Evolutionary conservation across 73 alveolate species (phyloP).

Genomic region (Tetrahymena thermophila): DNA sequence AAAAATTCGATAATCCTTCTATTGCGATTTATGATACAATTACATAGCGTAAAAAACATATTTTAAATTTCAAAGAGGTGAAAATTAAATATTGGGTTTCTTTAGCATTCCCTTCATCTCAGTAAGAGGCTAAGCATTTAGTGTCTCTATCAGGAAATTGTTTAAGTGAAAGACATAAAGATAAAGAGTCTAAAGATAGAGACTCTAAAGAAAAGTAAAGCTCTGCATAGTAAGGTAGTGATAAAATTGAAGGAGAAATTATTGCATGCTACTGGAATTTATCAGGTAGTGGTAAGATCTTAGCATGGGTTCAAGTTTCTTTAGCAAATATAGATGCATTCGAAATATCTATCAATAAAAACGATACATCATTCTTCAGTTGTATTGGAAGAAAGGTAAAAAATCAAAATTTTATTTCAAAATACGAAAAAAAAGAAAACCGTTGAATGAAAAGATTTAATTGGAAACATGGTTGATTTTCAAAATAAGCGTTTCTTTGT

Average conservation of each 20-base stretch:
- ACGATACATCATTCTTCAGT: constrained; percentile 33
- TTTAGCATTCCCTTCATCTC: constrained; percentile 35
- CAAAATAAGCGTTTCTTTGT: too few relatives aligned
- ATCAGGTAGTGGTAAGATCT: neutral
- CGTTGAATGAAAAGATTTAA: neutral
- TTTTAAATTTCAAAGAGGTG: constrained; percentile 14
- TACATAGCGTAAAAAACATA: constrained; percentile 27
- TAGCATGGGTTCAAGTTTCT: neutral
- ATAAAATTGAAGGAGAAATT: neutral
- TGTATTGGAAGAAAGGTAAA: constrained; percentile 21
- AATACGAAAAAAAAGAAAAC: neutral
- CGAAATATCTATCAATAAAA: constrained; percentile 30
- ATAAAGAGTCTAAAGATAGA: neutral
- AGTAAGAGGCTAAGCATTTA: constrained; percentile 26
- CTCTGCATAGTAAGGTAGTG: neutral
- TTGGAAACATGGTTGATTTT: neutral
- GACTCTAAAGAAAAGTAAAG: neutral
- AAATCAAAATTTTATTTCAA: neutral
- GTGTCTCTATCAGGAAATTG: constrained; percentile 21
- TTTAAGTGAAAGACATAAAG: neutral
- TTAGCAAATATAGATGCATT: constrained; percentile 6
- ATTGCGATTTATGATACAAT: constrained; percentile 35
- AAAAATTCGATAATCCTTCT: constrained; percentile 9
- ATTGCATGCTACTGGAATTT: neutral
- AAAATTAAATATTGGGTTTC: constrained; percentile 36